Evolutionary conservation across 73 alveolate genomes (phyloP).

Genomic region (Tetrahymena elliotti): DNA sequence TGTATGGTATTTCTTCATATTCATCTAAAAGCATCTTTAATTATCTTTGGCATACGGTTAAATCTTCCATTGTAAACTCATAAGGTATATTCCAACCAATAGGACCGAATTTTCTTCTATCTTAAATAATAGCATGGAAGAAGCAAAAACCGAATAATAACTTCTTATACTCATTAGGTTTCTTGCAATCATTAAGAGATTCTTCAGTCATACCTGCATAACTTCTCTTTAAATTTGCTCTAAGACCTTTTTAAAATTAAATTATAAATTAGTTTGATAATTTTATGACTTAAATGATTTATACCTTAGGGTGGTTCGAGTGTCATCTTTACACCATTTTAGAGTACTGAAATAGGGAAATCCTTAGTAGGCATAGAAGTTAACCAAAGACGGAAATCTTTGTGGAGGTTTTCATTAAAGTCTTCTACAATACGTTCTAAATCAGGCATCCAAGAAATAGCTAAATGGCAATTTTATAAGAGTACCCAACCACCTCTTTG

Average conservation of each 20-base stretch:
- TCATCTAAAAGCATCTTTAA: conserved; percentile 94
- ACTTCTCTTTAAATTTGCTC: conserved; percentile 84
- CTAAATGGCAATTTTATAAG: conserved; percentile 97
- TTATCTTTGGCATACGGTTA: conserved; percentile 93
- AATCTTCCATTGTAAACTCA: conserved; percentile 97
- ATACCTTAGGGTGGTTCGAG: conserved; percentile 92
- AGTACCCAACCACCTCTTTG: conserved; percentile 99
- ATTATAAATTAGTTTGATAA: too few species aligned
- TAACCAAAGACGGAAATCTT: conserved; percentile 99
- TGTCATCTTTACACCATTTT: conserved; percentile 98
- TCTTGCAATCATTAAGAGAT: conserved; percentile 59
- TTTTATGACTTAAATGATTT: too few species aligned
- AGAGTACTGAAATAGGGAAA: conserved; percentile 97
- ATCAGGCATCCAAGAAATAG: conserved; percentile 98
- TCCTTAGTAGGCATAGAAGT: conserved; percentile 96
- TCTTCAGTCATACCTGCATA: conserved; percentile 59
- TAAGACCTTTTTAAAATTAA: conserved; percentile 61
- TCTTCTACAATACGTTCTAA: conserved; percentile 95
- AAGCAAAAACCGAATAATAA: conserved; percentile 97
- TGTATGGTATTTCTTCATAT: conserved; percentile 87
- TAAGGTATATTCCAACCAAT: conserved; percentile 95
- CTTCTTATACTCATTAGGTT: conserved; percentile 94
- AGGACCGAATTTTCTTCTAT: conserved; percentile 96
- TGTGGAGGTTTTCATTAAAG: conserved; percentile 90
- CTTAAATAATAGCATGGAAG: conserved; percentile 99